Evolutionary conservation across 768 basidiomycete genomes (phyloP), one percentile per base, ranked within the genome.

Genomic region (Suillus subalutaceus): DNA sequence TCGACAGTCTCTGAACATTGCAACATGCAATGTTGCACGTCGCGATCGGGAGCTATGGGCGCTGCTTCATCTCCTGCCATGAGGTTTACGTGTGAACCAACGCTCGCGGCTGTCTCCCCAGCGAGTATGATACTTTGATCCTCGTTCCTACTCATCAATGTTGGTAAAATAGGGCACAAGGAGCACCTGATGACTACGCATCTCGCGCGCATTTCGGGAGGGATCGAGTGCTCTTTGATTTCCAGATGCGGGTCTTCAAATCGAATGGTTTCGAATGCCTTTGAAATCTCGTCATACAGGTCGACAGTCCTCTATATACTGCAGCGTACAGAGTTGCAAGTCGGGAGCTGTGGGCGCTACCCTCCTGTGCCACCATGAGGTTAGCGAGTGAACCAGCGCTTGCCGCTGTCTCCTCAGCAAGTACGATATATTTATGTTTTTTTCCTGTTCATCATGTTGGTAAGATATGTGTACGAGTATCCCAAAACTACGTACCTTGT

Each of bases 21-120:
- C n/a, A 82, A 74, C 1, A 74, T 72, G 64, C 77, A 78, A 0
- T 77, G 77, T 0, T 63, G 44, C 7, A 77, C 76, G 26, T 73
- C 69, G 32, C n/a, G n/a, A n/a, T n/a, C n/a, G n/a, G 70, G 69
- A 4, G 75, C 75, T 26, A 69, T 57, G 0, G 66, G 59, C 16
- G 75, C 74, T 40, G 72, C 62, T 23, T 60, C 78, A 70, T 65
- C 80, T 66, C 71, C 76, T 5, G 71, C 69, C 56, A 83, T 67
- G 70, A 83, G 75, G 61, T 83, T 84, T 59, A 75, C 66, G 38
- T 75, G 66, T 15, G 75, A 77, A 37, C 71, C 75, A 52, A 77
- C 75, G 6, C 75, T 74, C 15, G 72, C 63, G 10, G 81, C 81
- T 0, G 77, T 75, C 62, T 82, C 78, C 0, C 81, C 82, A 57